phyloP scores from a whole-genome alignment of 768 basidiomycete genomes.

The Lactarius vividus region DNA sequence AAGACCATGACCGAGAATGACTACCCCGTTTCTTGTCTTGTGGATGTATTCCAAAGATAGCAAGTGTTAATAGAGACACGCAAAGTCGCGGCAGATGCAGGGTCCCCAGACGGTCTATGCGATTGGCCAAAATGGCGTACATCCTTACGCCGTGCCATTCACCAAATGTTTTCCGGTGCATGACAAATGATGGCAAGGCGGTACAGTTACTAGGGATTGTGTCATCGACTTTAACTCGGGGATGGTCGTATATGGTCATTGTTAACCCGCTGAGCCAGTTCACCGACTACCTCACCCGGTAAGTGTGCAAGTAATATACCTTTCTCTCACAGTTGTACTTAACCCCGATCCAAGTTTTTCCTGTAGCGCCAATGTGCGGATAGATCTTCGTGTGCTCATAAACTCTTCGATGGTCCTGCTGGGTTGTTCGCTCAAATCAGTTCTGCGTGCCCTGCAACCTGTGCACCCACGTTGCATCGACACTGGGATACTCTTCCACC shows the following conservation, averaged over 20 bases:
- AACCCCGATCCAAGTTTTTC: constrained; percentile 62
- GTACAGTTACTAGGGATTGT: not conserved
- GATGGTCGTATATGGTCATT: not conserved
- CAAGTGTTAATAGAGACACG: not conserved
- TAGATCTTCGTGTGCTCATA: constrained; percentile 59
- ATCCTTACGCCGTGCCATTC: not conserved
- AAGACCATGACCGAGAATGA: not conserved
- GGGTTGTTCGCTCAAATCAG: constrained; percentile 94
- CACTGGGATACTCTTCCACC: constrained; percentile 86
- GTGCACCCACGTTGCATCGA: constrained; percentile 88
- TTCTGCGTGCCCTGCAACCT: constrained; percentile 82
- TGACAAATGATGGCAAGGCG: not conserved
- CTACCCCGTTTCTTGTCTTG: not conserved
- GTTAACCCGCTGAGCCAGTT: not conserved
- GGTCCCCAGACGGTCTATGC: not conserved
- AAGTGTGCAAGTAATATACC: not conserved
- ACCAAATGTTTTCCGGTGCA: not conserved
- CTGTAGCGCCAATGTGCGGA: constrained; percentile 80
- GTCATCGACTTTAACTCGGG: not conserved
- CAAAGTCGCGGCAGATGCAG: not conserved
- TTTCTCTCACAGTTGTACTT: too few species aligned
- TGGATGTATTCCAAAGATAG: not conserved
- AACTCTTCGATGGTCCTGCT: constrained; percentile 73
- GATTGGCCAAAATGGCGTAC: not conserved
- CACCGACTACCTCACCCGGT: not conserved